Base-by-base conservation (phyloP, 2,329 filamentous ascomycete species). In the Aureobasidium sp. region DNA sequence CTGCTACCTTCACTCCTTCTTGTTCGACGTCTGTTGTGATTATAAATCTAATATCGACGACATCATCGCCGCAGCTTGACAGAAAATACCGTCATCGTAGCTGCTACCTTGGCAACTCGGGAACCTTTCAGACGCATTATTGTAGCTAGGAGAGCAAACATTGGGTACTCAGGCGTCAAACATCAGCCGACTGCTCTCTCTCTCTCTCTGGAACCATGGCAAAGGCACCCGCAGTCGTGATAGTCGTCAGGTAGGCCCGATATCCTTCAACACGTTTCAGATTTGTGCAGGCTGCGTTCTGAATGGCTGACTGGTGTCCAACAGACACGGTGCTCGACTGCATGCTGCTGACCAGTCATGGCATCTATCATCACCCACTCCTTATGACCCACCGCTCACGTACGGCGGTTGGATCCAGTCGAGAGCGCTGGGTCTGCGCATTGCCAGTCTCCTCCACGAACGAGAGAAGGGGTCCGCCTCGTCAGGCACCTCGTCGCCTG, bases 321-420 rank as follows among this genome's bases (percentile, higher is more conserved):
- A 53, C 63, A 87, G 94, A 76, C 94, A 99, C 75, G 94, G 94
- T 70, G 90, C 92, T 68, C 88, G 94, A 67, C 87, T 99, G 62
- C 94, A 99, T 74, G 91, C 91, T 61, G 91, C 92, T 64, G 92
- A 99, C 80, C 91, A 92, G 73, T 85, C 90, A 74, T 99, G 94
- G 94, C 91, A 97, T 74, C 82, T 96, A 60, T 89, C 89, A 34
- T 96, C 94, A 5, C 89, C 92, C 1, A 92, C 91, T 5, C 94
- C 94, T 2, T 99, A 97, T 79, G 93, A 99, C 67, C 90, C 94
- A 66, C 94, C 94, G 54, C 81, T 99, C 62, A 96, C 92, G 3
- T 97, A 97, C 72, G 90, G 90, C 67, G 94, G 94, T 66, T 97
- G 94, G 89, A 84, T 87, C 14, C 94, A 97, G 74, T 87, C 89